Base-by-base conservation (phyloP, 768 basidiomycete genomes). In the Tricholoma furcatifolium region DNA sequence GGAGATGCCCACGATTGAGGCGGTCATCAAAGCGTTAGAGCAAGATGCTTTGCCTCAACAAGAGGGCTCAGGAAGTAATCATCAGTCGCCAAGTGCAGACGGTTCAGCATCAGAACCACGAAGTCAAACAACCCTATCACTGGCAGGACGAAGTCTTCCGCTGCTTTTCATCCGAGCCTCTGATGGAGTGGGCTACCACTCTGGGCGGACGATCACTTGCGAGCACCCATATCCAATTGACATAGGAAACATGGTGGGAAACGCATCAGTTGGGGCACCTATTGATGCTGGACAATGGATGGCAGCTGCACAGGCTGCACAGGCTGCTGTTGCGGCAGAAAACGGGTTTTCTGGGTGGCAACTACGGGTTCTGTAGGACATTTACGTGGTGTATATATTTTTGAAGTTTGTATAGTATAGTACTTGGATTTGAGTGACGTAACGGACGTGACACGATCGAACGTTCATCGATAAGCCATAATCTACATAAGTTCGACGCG, bases 161-260 rank as follows among this genome's bases (percentile, higher is more conserved):
- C 64, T 93, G 59, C 66, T 93, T 35, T 93, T 93, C 65, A 91
- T 93, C 52, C 83, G 91, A 30, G 75, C 86, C 14, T 80, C 74
- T 38, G 91, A 93, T 60, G 90, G 92, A n/a, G 84, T 93, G 27
- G 91, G 91, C 4, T 93, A 92, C 66, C 89, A 92, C 65, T 92
- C 92, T 18, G 91, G 91, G 34, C 81, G 90, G 56, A 88, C 87
- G 39, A 83, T 93, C 53, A 80, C 88, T 15, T 89, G 88, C 64
- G 91, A 93, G 65, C 88, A 88, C 62, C 80, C 88, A 15, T 88
- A 90, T 68, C 83, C 85, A 61, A 78, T 91, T 69, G 85, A 88
- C 62, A 72, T 91, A 44, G 74, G 75, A 30, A 74, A 70, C 21
- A 77, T 84, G 62, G 67, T 67, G 4, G 77, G 73, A 1, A 75